Conservation (phyloP, 768 basidiomycete species). For the Neoboletus brunneissimus region DNA sequence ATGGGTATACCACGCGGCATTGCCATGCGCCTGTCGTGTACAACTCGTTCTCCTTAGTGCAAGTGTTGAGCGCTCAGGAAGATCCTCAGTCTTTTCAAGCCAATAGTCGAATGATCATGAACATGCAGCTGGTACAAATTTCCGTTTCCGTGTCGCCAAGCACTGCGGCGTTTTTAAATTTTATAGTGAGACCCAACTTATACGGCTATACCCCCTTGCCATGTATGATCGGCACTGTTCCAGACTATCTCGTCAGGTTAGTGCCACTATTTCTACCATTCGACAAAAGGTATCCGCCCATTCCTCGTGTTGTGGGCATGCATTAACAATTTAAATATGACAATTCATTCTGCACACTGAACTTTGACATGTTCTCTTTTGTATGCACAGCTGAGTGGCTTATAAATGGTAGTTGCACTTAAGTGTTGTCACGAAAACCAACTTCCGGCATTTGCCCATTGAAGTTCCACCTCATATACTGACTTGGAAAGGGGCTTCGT, state of each 20-base stretch:
- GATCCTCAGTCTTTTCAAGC: background rate
- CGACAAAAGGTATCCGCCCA: background rate
- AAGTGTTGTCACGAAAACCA: background rate
- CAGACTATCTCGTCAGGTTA: background rate
- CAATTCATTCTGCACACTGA: background rate
- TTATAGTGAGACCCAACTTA: background rate
- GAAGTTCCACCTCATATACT: background rate
- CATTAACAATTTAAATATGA: background rate
- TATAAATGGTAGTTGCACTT: background rate
- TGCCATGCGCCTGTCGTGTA: too few species aligned
- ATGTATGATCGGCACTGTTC: background rate
- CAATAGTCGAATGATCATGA: background rate
- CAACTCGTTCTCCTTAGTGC: too few species aligned
- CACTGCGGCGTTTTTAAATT: too few species aligned
- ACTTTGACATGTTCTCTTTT: background rate
- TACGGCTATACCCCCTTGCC: background rate
- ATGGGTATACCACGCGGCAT: too few species aligned
- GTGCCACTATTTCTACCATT: background rate
- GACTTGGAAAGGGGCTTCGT: background rate
- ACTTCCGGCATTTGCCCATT: background rate
- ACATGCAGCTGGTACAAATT: too few species aligned
- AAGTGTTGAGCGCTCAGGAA: too few species aligned
- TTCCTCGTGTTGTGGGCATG: background rate
- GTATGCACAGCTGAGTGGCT: background rate
- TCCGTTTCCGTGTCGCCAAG: background rate